phyloP scores from a whole-genome alignment of 2,329 filamentous ascomycete species.

The Alternaria alternata region DNA sequence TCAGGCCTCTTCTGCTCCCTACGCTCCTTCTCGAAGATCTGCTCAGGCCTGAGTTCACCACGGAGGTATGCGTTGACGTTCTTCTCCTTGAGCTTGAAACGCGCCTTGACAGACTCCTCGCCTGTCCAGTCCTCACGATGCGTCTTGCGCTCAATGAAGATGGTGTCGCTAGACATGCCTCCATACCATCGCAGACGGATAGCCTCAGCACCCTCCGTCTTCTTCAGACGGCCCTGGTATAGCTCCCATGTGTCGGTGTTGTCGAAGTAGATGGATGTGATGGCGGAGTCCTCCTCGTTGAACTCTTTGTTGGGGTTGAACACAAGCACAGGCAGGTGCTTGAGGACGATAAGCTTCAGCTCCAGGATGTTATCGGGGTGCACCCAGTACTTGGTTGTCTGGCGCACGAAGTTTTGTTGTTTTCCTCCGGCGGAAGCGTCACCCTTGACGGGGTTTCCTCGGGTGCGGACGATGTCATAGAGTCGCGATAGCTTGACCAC shows the following conservation, averaged over 20 bases:
- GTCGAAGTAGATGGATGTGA: constrained; percentile 98
- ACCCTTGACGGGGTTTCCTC: constrained; percentile 90
- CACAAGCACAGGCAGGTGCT: constrained; percentile 95
- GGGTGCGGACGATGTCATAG: constrained; percentile 92
- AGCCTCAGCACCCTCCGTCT: constrained; percentile 96
- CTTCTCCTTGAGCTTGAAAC: constrained; percentile 96
- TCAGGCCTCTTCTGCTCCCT: constrained; percentile 94
- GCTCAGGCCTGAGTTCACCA: constrained; percentile 82
- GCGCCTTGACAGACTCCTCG: constrained; percentile 97
- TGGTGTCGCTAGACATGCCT: constrained; percentile 92
- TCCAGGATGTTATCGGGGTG: constrained; percentile 98
- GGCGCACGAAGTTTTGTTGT: constrained; percentile 94
- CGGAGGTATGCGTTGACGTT: constrained; percentile 90
- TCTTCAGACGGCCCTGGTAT: constrained; percentile 93
- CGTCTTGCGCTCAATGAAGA: constrained; percentile 97
- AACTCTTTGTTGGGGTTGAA: constrained; percentile 99
- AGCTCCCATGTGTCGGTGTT: constrained; percentile 94
- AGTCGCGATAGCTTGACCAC: constrained; percentile 94
- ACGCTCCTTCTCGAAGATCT: constrained; percentile 95
- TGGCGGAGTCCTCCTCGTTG: constrained; percentile 86
- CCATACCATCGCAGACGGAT: constrained; percentile 98
- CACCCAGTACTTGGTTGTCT: constrained; percentile 99
- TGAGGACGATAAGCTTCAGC: constrained; percentile 95
- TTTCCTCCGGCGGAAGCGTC: constrained; percentile 89
- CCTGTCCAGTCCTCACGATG: constrained; percentile 99